Conservation (phyloP, 768 basidiomycete genomes). For the Hydnomerulius pinastri region DNA sequence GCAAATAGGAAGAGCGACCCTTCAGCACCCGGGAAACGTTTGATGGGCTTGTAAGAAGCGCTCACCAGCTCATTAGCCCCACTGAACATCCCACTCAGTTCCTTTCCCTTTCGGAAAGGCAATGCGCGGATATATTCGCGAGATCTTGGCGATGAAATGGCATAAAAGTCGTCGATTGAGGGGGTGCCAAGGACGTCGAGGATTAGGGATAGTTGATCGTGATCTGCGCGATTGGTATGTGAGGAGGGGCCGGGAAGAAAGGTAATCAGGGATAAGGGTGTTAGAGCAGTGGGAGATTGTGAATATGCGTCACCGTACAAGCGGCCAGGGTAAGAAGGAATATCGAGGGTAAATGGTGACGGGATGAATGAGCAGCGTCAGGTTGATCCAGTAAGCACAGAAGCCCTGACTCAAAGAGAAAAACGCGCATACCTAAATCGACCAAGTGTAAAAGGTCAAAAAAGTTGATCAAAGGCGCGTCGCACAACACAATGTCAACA, state of each 20-base stretch:
- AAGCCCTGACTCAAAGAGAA: background rate
- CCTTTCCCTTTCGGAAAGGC: constrained; percentile 81
- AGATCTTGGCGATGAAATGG: constrained; percentile 77
- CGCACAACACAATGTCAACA: no score
- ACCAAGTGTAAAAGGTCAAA: background rate
- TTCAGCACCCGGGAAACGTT: constrained; percentile 2
- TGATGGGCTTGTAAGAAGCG: no score
- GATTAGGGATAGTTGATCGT: constrained; percentile 91
- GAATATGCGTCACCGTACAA: background rate
- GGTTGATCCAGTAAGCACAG: background rate
- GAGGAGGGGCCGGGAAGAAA: background rate
- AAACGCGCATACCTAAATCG: background rate
- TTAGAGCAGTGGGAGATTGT: background rate
- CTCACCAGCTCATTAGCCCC: constrained; percentile 68
- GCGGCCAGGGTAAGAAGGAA: background rate
- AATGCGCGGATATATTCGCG: constrained; percentile 88
- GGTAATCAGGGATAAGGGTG: background rate
- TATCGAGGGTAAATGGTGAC: background rate
- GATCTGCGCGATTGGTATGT: constrained; percentile 52
- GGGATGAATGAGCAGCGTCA: no score
- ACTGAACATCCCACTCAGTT: constrained; percentile 70
- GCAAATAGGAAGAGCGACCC: background rate
- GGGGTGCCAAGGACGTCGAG: constrained; percentile 93
- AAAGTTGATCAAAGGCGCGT: background rate
- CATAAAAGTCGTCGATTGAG: constrained; percentile 92